Evolutionary conservation across 495 filamentous ascomycete species (phyloP).

Genomic region (Staphylotrichum longicolle): DNA sequence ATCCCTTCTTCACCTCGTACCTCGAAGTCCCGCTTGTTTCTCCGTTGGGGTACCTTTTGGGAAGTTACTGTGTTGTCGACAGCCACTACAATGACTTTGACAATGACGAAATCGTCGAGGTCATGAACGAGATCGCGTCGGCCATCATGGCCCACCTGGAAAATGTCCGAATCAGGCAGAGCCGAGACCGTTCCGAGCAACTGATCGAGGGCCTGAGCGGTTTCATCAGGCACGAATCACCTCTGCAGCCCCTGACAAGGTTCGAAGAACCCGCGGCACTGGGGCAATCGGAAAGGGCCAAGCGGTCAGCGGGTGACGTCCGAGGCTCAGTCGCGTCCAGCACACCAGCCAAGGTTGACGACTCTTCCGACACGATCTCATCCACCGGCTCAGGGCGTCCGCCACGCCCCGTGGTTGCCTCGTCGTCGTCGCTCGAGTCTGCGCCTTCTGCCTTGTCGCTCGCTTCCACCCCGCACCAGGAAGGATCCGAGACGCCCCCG

Average conservation of each 20-base stretch:
- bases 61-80: slow-evolving; percentile 40
- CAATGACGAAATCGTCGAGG: slow-evolving; percentile 31
- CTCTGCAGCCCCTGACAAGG: neutral
- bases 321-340: too few relatives aligned
- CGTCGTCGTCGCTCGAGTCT: slow-evolving; percentile 30
- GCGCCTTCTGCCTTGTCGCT: slow-evolving; percentile 4
- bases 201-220: slow-evolving; percentile 40
- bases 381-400: neutral
- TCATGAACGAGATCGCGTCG: slow-evolving; percentile 42
- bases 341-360: neutral
- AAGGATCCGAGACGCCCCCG: slow-evolving; percentile 17
- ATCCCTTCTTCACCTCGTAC: slow-evolving; percentile 32
- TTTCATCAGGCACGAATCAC: slow-evolving; percentile 39
- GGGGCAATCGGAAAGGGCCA: too few relatives aligned
- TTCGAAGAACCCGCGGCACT: too few relatives aligned
- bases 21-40: slow-evolving; percentile 38
- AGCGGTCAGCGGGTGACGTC: too few relatives aligned
- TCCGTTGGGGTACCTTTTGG: slow-evolving; percentile 31
- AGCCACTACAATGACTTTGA: slow-evolving; percentile 32
- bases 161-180: slow-evolving; percentile 32
- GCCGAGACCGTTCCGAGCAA: slow-evolving; percentile 38
- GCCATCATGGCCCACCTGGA: slow-evolving; percentile 50
- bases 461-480: neutral
- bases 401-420: slow-evolving; percentile 10
- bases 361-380: neutral